Conservation (phyloP, 2,329 filamentous ascomycete species). For the Lasiodiplodia sp. region DNA sequence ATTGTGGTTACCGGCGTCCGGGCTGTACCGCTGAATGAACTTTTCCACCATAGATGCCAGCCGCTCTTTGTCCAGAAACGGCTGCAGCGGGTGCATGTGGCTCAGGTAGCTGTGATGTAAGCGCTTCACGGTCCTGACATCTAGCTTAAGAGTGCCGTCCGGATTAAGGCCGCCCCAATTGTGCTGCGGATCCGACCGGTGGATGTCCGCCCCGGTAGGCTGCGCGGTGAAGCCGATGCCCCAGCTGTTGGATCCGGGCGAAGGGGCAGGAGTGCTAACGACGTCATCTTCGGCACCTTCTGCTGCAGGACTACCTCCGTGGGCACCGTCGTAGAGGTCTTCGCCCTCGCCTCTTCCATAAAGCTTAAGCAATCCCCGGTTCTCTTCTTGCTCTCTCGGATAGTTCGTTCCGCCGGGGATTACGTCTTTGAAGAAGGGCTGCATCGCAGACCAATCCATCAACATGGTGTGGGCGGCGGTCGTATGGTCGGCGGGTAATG, state of each 20-base stretch:
- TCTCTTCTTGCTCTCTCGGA: conserved; percentile 77
- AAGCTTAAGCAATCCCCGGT: conserved; percentile 74
- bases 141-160: conserved; percentile 62
- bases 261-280: conserved; percentile 42
- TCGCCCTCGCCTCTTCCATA: conserved; percentile 81
- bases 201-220: conserved; percentile 40
- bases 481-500: conserved; percentile 85
- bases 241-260: conserved; percentile 56
- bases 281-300: conserved; percentile 46
- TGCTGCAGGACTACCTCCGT: conserved; percentile 48
- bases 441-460: conserved; percentile 63
- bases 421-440: conserved; percentile 63
- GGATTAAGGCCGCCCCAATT: conserved; percentile 58
- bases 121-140: conserved; percentile 57
- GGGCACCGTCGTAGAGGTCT: conserved; percentile 61
- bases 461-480: conserved; percentile 87
- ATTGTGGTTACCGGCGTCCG: conserved; percentile 35
- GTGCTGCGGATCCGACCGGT: conserved; percentile 42
- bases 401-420: conserved; percentile 57
- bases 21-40: conserved; percentile 45
- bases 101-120: conserved; percentile 64
- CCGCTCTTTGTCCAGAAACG: conserved; percentile 64
- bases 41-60: conserved; percentile 63
- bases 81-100: conserved; percentile 70
- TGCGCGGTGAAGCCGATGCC: conserved; percentile 53